Evolutionary conservation across 768 basidiomycete species (phyloP).

Genomic region (Sarcodon aspratus): DNA sequence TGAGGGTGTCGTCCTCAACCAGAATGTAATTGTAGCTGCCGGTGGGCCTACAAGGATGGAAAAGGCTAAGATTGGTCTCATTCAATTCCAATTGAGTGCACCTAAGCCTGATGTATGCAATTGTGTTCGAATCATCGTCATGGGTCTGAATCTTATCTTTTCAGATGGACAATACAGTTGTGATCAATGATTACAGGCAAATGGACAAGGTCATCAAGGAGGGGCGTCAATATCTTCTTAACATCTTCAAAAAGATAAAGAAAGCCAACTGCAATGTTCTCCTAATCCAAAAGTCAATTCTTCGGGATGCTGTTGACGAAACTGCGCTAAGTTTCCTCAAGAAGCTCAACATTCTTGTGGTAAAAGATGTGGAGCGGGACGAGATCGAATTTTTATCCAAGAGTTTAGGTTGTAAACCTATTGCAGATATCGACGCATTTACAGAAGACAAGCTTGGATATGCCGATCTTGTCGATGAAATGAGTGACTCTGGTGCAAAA

Average conservation of each 20-base stretch:
- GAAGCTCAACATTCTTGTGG: constrained; percentile 88
- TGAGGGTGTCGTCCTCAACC: constrained; percentile 95
- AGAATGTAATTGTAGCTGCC: constrained; percentile 82
- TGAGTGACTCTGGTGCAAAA: constrained; percentile 69
- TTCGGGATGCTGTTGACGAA: constrained; percentile 98
- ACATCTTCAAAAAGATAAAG: constrained; percentile 98
- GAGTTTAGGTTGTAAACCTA: constrained; percentile 88
- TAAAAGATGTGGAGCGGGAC: constrained; percentile 97
- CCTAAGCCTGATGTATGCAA: constrained; percentile 85
- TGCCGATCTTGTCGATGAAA: constrained; percentile 92
- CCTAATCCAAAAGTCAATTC: constrained; percentile 97
- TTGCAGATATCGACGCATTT: constrained; percentile 96
- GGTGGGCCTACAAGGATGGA: constrained; percentile 93
- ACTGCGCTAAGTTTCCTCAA: constrained; percentile 96
- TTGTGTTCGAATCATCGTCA: constrained; percentile 14
- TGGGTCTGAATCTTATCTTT: constrained; percentile 5
- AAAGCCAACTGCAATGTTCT: constrained; percentile 99
- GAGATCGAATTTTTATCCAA: constrained; percentile 97
- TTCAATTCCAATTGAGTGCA: constrained; percentile 96
- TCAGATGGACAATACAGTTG: constrained; percentile 99
- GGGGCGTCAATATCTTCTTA: constrained; percentile 94
- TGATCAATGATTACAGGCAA: constrained; percentile 98
- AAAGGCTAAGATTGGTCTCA: constrained; percentile 96
- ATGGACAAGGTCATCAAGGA: constrained; percentile 99
- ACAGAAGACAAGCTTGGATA: constrained; percentile 96